Conservation (phyloP, 495 filamentous ascomycete species). For the Tuber brumale region DNA sequence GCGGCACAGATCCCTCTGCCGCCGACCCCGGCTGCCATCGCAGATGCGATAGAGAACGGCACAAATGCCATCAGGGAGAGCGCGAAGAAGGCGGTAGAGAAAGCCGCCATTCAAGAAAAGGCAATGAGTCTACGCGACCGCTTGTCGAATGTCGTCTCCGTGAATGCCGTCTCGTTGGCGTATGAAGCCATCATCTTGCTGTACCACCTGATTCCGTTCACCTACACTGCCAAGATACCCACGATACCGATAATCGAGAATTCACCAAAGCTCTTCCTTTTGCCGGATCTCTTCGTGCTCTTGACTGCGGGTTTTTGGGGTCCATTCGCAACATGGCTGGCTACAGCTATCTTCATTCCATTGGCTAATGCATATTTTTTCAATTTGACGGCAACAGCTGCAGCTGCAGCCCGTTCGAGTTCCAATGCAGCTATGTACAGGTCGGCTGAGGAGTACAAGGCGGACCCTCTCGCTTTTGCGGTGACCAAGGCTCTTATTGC, state of each 20-base stretch:
- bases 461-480: slow-evolving; percentile 85
- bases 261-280: slow-evolving; percentile 50
- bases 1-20: slow-evolving; percentile 59
- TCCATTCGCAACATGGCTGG: slow-evolving; percentile 67
- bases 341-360: slow-evolving; percentile 65
- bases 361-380: slow-evolving; percentile 71
- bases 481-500: slow-evolving; percentile 73
- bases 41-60: slow-evolving; percentile 70
- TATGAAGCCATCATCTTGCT: slow-evolving; percentile 59
- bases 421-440: slow-evolving; percentile 17
- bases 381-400: slow-evolving; percentile 59
- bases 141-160: slow-evolving; percentile 59
- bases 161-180: slow-evolving; percentile 58
- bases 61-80: slow-evolving; percentile 57
- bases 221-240: slow-evolving; percentile 64
- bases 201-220: slow-evolving; percentile 57
- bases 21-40: slow-evolving; percentile 75
- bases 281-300: slow-evolving; percentile 79
- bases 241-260: slow-evolving; percentile 51
- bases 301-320: slow-evolving; percentile 75
- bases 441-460: slow-evolving; percentile 47
- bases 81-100: slow-evolving; percentile 48
- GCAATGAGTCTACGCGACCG: slow-evolving; percentile 59
- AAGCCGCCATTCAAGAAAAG: slow-evolving; percentile 50
- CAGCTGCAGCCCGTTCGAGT: slow-evolving; percentile 35